phyloP scores from a whole-genome alignment of 306 rosid genomes.

The Biancaea sappan region DNA sequence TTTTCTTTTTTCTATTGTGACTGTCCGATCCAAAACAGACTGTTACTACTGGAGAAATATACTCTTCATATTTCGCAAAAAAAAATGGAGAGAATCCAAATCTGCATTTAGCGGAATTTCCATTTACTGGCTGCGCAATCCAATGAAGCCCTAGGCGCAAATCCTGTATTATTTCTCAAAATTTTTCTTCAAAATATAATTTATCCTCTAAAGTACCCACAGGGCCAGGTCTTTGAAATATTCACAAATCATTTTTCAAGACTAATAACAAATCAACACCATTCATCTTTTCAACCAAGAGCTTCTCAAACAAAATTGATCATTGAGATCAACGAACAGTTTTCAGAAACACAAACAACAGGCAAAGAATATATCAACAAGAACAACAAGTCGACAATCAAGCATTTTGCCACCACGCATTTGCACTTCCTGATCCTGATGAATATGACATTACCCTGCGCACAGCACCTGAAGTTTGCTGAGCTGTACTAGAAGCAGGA shows the following conservation, averaged over 20 bases:
- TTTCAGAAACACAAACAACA: constrained; percentile 23
- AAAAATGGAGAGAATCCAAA: too few species aligned
- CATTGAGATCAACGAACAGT: not conserved
- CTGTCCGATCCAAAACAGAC: too few species aligned
- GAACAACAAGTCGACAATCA: constrained; percentile 20
- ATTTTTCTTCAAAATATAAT: not conserved
- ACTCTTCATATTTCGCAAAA: too few species aligned
- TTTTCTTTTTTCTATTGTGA: too few species aligned
- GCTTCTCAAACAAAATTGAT: constrained; percentile 21
- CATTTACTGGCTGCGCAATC: not conserved
- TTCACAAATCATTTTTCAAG: constrained; percentile 3
- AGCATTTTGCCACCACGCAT: not conserved
- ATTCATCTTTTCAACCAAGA: constrained; percentile 4
- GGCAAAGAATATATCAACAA: constrained; percentile 13
- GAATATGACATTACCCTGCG: constrained; percentile 47
- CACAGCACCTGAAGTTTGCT: constrained; percentile 50
- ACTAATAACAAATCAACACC: constrained; percentile 1
- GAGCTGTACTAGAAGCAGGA: constrained; percentile 54
- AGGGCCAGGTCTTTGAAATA: not conserved
- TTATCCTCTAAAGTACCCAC: not conserved
- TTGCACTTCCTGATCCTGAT: constrained; percentile 21
- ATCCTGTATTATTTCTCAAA: not conserved
- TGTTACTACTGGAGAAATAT: too few species aligned
- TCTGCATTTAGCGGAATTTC: not conserved
- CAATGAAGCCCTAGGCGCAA: not conserved